phyloP scores from a whole-genome alignment of 176 grass and related monocot genomes.

The Musa schizocarpa region DNA sequence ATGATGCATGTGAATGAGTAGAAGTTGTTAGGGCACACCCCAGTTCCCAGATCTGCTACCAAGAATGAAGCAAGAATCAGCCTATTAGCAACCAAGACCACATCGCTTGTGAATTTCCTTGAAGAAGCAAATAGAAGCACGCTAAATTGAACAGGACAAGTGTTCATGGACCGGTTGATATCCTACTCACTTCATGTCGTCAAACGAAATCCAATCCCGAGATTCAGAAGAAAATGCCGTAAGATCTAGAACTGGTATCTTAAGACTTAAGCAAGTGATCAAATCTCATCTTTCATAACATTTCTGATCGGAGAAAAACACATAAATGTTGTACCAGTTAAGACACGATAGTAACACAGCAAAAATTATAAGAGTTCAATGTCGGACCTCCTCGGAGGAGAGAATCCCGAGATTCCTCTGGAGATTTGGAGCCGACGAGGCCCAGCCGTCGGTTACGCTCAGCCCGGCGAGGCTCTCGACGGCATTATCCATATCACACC shows the following conservation, averaged over 20 bases:
- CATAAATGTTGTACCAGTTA: background rate
- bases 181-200: no score
- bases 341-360: background rate
- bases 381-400: constrained; percentile 35
- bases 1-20: background rate
- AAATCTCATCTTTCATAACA: background rate
- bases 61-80: no score
- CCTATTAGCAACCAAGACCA: no score
- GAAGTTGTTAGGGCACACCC: background rate
- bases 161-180: no score
- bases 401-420: constrained; percentile 31
- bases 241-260: background rate
- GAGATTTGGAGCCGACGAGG: constrained; percentile 20
- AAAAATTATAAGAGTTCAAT: background rate
- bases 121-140: no score
- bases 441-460: constrained; percentile 26
- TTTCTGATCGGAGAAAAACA: background rate
- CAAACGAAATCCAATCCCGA: no score
- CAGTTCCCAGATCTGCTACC: no score
- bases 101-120: no score
- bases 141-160: no score
- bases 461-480: constrained; percentile 21
- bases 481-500: background rate
- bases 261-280: background rate
- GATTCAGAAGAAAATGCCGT: background rate